Conservation (phyloP, 768 basidiomycete genomes). For the Tubosaeta brunneosetosa region DNA sequence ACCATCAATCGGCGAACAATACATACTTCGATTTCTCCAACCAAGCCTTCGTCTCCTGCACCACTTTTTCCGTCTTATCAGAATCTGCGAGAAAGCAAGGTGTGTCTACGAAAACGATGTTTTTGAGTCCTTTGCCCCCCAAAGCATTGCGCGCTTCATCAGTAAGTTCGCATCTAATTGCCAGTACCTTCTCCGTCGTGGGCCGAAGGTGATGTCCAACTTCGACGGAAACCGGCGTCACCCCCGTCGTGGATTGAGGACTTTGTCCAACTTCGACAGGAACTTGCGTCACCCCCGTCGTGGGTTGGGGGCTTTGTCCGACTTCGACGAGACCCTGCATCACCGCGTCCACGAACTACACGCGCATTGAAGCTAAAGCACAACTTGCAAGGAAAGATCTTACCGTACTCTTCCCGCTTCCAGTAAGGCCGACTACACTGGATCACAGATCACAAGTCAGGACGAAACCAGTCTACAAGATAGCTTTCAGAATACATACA, state of each 20-base stretch:
- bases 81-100: conserved; percentile 11
- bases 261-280: too few relatives aligned
- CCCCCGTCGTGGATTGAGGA: too few relatives aligned
- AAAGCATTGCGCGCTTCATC: neutral
- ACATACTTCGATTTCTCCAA: conserved; percentile 2
- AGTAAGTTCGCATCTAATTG: conserved; percentile 6
- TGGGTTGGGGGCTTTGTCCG: too few relatives aligned
- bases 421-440: neutral
- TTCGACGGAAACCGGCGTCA: too few relatives aligned
- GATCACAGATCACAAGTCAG: neutral
- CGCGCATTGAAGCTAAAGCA: neutral
- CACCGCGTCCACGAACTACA: too few relatives aligned
- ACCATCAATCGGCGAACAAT: neutral
- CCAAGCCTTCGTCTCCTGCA: conserved; percentile 3
- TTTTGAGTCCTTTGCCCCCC: neutral
- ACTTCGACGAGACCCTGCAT: too few relatives aligned
- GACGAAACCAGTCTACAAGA: neutral
- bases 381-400: neutral
- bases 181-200: too few relatives aligned
- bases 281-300: too few relatives aligned
- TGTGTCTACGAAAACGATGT: conserved; percentile 21
- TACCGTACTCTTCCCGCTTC: neutral
- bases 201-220: too few relatives aligned
- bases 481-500: neutral
- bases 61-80: neutral